Percentiles rank a stretch among this genome's conserved stretches.
phyloP scores from a whole-genome alignment of 768 basidiomycete genomes.

The Dentipellis fragilis region DNA sequence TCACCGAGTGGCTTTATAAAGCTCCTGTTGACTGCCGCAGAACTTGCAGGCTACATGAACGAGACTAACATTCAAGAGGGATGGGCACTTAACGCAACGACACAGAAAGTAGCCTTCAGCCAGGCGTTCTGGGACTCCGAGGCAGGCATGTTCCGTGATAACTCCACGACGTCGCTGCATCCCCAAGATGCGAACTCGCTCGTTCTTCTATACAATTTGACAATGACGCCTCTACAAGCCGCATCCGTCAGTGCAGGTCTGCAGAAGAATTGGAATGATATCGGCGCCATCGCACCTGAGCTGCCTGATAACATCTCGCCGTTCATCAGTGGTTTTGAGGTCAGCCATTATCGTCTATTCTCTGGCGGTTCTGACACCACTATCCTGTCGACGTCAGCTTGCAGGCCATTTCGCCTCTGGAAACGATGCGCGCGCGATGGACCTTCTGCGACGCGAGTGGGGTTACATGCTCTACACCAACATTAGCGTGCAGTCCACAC shows the following conservation, averaged over 20 bases:
- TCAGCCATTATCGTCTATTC: slow-evolving; percentile 20
- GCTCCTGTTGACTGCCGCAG: not conserved
- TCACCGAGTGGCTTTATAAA: not conserved
- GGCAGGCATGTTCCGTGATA: slow-evolving; percentile 44
- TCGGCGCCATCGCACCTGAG: slow-evolving; percentile 46
- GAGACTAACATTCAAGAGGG: not conserved
- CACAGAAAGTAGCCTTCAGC: slow-evolving; percentile 41
- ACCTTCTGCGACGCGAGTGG: slow-evolving; percentile 44
- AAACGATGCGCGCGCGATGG: slow-evolving; percentile 40
- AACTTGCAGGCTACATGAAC: not conserved
- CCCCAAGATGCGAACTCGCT: slow-evolving; percentile 53
- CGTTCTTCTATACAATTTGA: slow-evolving; percentile 44
- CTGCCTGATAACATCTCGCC: slow-evolving; percentile 50
- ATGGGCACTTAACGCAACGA: not conserved
- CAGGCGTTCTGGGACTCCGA: slow-evolving; percentile 39
- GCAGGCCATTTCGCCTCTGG: slow-evolving; percentile 40
- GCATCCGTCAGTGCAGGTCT: slow-evolving; percentile 36
- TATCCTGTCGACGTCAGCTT: slow-evolving; percentile 24
- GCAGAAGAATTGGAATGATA: slow-evolving; percentile 38
- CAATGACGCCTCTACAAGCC: slow-evolving; percentile 28
- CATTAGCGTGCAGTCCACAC: slow-evolving; percentile 43
- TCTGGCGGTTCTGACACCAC: too few species aligned
- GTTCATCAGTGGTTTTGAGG: slow-evolving; percentile 50
- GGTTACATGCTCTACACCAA: slow-evolving; percentile 51
- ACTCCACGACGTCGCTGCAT: slow-evolving; percentile 37